A percentile compares a stretch with the other conserved stretches of the same genome.
phyloP scores from a whole-genome alignment of 2,329 filamentous ascomycete species.

The Calonectria pteridis region DNA sequence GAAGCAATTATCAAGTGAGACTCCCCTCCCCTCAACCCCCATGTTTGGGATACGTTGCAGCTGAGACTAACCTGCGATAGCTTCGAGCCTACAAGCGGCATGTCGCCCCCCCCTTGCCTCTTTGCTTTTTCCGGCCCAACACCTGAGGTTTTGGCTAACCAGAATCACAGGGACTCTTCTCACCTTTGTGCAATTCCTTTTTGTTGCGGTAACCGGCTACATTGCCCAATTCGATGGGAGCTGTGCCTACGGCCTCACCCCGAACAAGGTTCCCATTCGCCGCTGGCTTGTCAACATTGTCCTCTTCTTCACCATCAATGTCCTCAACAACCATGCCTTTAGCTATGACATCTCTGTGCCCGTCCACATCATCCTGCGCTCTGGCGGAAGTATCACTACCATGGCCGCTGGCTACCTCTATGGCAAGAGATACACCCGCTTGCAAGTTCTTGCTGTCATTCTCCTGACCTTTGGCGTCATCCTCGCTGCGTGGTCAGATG shows the following conservation, averaged over 20 bases:
- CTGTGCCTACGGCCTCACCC: slow-evolving; percentile 78
- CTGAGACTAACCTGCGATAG: slow-evolving; percentile 58
- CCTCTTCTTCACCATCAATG: slow-evolving; percentile 93
- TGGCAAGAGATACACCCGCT: slow-evolving; percentile 84
- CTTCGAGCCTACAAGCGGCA: slow-evolving; percentile 87
- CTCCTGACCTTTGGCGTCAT: slow-evolving; percentile 89
- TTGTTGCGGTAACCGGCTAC: slow-evolving; percentile 84
- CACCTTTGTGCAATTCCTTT: slow-evolving; percentile 90
- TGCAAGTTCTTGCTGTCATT: slow-evolving; percentile 85
- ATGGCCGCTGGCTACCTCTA: slow-evolving; percentile 91
- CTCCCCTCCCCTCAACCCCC: neutral
- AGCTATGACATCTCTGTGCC: slow-evolving; percentile 97
- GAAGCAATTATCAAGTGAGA: slow-evolving; percentile 94
- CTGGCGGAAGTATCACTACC: slow-evolving; percentile 94
- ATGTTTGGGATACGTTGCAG: neutral
- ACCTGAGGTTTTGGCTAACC: slow-evolving; percentile 30
- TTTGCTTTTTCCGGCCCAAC: neutral
- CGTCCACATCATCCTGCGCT: slow-evolving; percentile 95
- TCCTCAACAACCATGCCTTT: slow-evolving; percentile 98
- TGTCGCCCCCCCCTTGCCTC: neutral
- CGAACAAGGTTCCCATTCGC: slow-evolving; percentile 83
- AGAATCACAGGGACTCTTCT: slow-evolving; percentile 76
- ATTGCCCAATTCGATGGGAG: slow-evolving; percentile 79
- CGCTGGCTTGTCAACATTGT: slow-evolving; percentile 91
- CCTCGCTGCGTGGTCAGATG: slow-evolving; percentile 90